Base-by-base conservation (phyloP, 2,329 filamentous ascomycete genomes). In the Aspergillus pseudoterreus region DNA sequence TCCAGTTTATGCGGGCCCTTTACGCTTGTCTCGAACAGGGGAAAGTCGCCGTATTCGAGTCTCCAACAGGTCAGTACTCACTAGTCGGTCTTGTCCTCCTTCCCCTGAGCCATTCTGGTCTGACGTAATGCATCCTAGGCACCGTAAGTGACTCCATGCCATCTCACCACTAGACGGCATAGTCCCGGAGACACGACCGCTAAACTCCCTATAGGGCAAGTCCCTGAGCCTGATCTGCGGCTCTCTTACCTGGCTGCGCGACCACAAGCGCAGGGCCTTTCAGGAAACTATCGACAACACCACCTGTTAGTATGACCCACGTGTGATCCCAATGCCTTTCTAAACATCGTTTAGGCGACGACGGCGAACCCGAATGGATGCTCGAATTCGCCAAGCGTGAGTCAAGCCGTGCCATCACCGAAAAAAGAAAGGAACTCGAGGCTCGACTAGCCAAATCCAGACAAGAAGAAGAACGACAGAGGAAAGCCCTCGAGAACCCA, bases 151-250 rank as follows among this genome's bases (percentile, higher is more conserved):
- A 50, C 12, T 8, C 15, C 14, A n/a, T 38, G 4, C 15, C 14
- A 38, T 38, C 50, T 48, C 51, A 21, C 15, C 24, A 12, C 15
- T 46, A 32, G 17, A 24, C 17, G 4, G 10, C 39, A n/a, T 9
- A 33, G 32, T 42, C 43, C 17, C 19, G 41, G 10, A 11, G 10
- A 9, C 6, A 4, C 6, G 27, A 30, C 8, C 27, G 27, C 8
- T 30, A 30, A 30, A 30, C 10, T 38, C 11, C 35, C 4, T 50
- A 15, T 56, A 88, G 78, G 92, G 92, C 42, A 96, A 96, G 79
- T 96, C 92, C 1, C 73, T 96, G 42, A 96, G 92, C 58, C 78
- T 96, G 24, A 94, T 96, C 56, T 96, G 92, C 66, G 88, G 87
- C 38, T 86, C 91, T 5, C 71, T 96, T 63, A 95, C 91, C 2